These are phyloP conservation scores for Lasiosphaeris hirsuta DNA, from an alignment of 495 filamentous ascomycete genomes.

Conservation along the genomic window DNA sequence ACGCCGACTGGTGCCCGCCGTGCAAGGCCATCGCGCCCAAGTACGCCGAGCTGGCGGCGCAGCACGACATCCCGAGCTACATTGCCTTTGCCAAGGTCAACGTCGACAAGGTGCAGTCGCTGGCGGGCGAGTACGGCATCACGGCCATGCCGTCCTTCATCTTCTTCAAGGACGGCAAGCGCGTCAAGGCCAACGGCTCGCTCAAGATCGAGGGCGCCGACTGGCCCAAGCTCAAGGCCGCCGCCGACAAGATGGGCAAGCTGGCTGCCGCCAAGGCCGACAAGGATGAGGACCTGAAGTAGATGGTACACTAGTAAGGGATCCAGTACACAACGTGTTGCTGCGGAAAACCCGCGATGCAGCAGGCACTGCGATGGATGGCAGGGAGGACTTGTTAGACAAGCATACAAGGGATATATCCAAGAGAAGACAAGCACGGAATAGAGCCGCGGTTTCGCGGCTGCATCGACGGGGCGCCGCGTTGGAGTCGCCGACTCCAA, in stretches of 20 bases:
- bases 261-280: slow-evolving; percentile 29
- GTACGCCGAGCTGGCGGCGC: slow-evolving; percentile 50
- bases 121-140: slow-evolving; percentile 48
- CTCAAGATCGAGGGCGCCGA: slow-evolving; percentile 30
- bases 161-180: slow-evolving; percentile 74
- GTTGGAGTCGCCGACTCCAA: no score
- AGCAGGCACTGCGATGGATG: no score
- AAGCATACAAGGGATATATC: background rate
- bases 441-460: background rate
- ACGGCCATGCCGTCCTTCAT: slow-evolving; percentile 81
- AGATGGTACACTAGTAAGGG: no score
- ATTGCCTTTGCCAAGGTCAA: slow-evolving; percentile 60
- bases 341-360: background rate
- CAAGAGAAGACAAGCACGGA: background rate
- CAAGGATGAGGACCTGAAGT: slow-evolving; percentile 19
- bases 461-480: background rate
- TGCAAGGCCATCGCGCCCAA: slow-evolving; percentile 64
- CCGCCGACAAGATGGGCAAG: slow-evolving; percentile 27
- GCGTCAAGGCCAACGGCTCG: slow-evolving; percentile 64
- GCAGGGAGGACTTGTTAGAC: no score
- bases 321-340: background rate
- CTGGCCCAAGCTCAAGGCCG: slow-evolving; percentile 16
- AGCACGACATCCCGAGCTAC: slow-evolving; percentile 43
- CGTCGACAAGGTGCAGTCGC: slow-evolving; percentile 51
- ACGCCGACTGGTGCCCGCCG: slow-evolving; percentile 66